phyloP scores from a whole-genome alignment of 1,284 basidiomycete species.

The Apiotrichum domesticum region DNA sequence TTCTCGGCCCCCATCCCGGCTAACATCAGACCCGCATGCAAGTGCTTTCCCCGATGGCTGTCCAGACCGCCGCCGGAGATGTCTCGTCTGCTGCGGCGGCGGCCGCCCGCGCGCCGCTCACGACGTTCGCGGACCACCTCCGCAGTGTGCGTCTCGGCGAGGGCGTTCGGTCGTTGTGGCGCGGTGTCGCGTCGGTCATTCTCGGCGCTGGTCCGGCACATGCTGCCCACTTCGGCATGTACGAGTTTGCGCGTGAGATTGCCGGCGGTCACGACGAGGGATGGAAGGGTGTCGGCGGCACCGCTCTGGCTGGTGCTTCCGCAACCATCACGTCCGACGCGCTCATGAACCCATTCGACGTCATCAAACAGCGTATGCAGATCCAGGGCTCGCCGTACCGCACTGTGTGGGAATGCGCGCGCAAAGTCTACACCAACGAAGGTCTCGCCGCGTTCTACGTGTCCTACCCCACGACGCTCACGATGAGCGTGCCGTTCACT shows the following conservation, averaged over 20 bases:
- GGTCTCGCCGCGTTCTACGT: conserved; percentile 92
- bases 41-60: conserved; percentile 57
- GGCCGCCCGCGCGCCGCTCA: conserved; percentile 26
- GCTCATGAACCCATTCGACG: conserved; percentile 99
- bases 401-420: conserved; percentile 73
- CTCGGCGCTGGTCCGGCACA: conserved; percentile 97
- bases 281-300: conserved; percentile 42
- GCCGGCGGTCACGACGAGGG: conserved; percentile 61
- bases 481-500: conserved; percentile 96
- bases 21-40: conserved; percentile 89
- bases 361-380: conserved; percentile 99
- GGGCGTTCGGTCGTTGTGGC: conserved; percentile 84
- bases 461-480: conserved; percentile 95
- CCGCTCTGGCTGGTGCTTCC: conserved; percentile 85
- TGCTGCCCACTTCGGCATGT: conserved; percentile 94
- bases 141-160: conserved; percentile 73
- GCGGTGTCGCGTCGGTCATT: conserved; percentile 95
- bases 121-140: conserved; percentile 40
- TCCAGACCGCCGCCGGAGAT: conserved; percentile 40
- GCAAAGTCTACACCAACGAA: conserved; percentile 74
- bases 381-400: conserved; percentile 85
- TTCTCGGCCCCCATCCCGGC: not conserved
- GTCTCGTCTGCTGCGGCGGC: conserved; percentile 65
- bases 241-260: conserved; percentile 90
- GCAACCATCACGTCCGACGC: conserved; percentile 95